Conservation (phyloP, 345 rosid genomes). For the Psidium guajava region DNA sequence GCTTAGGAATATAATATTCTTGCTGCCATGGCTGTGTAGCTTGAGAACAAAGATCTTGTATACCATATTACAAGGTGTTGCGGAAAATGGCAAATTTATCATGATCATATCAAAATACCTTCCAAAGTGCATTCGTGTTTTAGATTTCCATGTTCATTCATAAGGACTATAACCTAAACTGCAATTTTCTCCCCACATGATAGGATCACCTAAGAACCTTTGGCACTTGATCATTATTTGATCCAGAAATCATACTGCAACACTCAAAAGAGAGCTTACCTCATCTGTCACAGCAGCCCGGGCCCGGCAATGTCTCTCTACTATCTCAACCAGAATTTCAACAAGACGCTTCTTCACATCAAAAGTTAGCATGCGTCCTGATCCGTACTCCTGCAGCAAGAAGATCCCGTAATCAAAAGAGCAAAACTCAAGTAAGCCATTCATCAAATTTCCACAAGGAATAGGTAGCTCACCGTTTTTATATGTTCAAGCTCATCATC, state of each 20-base stretch:
- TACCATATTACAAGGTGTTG: neutral
- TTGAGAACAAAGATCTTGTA: neutral
- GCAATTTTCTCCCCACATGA: neutral
- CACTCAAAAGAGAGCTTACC: conserved; percentile 24
- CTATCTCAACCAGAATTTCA: conserved; percentile 59
- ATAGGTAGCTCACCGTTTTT: conserved; percentile 35
- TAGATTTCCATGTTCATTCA: neutral
- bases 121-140: neutral
- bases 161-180: neutral
- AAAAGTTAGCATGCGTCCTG: conserved; percentile 74
- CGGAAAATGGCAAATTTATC: neutral
- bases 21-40: neutral
- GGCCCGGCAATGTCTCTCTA: conserved; percentile 70
- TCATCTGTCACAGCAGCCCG: conserved; percentile 78
- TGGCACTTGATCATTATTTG: neutral
- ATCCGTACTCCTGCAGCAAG: conserved; percentile 56
- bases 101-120: neutral
- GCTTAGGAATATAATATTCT: neutral
- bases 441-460: neutral
- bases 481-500: conserved; percentile 78
- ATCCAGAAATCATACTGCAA: neutral
- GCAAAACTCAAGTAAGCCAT: neutral
- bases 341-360: conserved; percentile 71
- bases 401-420: neutral
- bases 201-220: neutral